Base-by-base conservation (phyloP, 331 rosid genomes). In the Erythrophleum ivorense region DNA sequence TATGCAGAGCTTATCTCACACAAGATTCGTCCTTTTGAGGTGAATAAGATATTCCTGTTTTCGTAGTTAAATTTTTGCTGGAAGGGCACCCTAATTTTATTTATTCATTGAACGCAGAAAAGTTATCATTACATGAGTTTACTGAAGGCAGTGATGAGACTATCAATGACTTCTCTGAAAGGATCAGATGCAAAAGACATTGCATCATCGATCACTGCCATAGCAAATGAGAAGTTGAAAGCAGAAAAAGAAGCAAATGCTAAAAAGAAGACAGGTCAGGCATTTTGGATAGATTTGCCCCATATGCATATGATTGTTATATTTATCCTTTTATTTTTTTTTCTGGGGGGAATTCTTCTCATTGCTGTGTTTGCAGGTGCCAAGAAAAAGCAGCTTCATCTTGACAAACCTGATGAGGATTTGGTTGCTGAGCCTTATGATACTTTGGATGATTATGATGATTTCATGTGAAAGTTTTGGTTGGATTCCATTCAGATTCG, bases 151-250 rank as follows among this genome's bases (percentile, higher is more conserved):
- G 90, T 88, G 34, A 91, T 93, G 92, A 92, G 97, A 90, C 76
- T 93, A 53, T 93, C 98, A 46, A 91, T 87, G 95, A 69, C 81
- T 73, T 78, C 94, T 14, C 85, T 96, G 79, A 94, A 93, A 92
- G 99, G 94, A 72, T 89, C 97, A 9, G 99, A 96, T 84, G 97
- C 97, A 3, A 94, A 96, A 84, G 99, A 94, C 2, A 92, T 93
- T 60, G 92, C 98, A 19, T 96, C 99, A 45, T 96, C 99, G 0
- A 54, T 91, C 71, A 84, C 95, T 2, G 97, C 99, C 73, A 90
- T 96, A 89, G 98, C 98, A 19, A 96, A 94, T 76, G 97, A 96
- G 83, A 96, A 94, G 91, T 68, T 96, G 66, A 96, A 90, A 84
- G 93, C 93, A 31, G 99, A 96, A 83, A 96, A 94, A 88, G 97